Evolutionary conservation across 371 early-diverging fungal genomes (phyloP).

Genomic region (Choanephora cucurbitarum): DNA sequence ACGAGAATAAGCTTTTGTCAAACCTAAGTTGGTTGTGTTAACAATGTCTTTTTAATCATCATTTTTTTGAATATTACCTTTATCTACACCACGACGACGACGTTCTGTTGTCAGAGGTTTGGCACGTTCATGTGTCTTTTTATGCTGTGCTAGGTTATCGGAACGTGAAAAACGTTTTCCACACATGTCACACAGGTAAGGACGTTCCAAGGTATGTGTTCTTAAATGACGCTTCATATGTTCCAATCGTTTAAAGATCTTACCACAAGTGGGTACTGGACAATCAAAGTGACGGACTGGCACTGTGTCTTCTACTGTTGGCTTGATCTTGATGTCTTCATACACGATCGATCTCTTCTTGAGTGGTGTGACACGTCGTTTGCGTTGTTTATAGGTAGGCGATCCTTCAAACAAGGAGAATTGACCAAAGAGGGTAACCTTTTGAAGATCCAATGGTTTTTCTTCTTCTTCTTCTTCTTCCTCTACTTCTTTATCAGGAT

Average conservation of each 20-base stretch:
- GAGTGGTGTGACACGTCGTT: constrained; percentile 49
- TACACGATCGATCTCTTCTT: constrained; percentile 2
- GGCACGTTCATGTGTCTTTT: constrained; percentile 60
- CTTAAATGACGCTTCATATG: constrained; percentile 90
- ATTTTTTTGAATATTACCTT: background rate
- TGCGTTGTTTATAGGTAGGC: constrained; percentile 74
- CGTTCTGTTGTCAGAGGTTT: constrained; percentile 7
- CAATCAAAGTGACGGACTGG: constrained; percentile 26
- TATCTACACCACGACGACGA: background rate
- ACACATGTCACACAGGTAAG: constrained; percentile 75
- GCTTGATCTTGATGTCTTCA: background rate
- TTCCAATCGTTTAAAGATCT: constrained; percentile 78
- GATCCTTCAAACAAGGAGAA: constrained; percentile 73
- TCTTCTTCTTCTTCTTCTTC: background rate
- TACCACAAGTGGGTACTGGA: constrained; percentile 49
- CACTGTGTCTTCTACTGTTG: background rate
- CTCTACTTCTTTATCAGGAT: background rate
- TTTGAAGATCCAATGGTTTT: constrained; percentile 9
- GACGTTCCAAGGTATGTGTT: constrained; percentile 79
- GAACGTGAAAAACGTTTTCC: constrained; percentile 78
- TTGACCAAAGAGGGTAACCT: constrained; percentile 54
- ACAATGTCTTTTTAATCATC: no score
- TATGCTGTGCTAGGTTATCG: constrained; percentile 70
- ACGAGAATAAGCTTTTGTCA: constrained; percentile 8
- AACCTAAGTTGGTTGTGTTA: background rate